phyloP scores from a whole-genome alignment of 805 yeast species.

The Torulaspora maleeae region DNA sequence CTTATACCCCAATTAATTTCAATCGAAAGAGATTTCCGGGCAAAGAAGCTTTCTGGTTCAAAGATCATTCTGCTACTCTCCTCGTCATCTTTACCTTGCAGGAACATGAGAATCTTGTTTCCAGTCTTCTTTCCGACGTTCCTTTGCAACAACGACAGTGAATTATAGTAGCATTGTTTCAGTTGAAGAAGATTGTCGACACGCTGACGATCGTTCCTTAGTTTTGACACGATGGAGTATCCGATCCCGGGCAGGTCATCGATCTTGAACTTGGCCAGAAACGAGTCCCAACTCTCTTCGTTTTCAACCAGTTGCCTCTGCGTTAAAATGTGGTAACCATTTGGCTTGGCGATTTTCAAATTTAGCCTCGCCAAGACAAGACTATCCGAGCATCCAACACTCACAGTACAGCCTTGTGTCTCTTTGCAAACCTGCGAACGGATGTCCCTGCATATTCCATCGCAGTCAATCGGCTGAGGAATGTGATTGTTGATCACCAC shows the following conservation, averaged over 20 bases:
- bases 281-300: slow-evolving; percentile 36
- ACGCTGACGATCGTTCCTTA: slow-evolving; percentile 28
- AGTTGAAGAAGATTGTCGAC: slow-evolving; percentile 1
- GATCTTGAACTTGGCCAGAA: slow-evolving; percentile 28
- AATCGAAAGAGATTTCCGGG: slow-evolving; percentile 73
- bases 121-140: slow-evolving; percentile 70
- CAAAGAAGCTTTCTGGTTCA: slow-evolving; percentile 44
- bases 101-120: slow-evolving; percentile 50
- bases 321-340: slow-evolving; percentile 49
- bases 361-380: slow-evolving; percentile 76
- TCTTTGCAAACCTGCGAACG: slow-evolving; percentile 40
- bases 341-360: slow-evolving; percentile 71
- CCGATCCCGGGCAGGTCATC: slow-evolving; percentile 63
- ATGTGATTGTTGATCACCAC: slow-evolving; percentile 12
- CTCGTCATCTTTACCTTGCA: slow-evolving; percentile 65
- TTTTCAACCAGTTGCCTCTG: slow-evolving; percentile 36
- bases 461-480: slow-evolving; percentile 3
- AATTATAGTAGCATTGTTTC: slow-evolving; percentile 3
- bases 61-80: slow-evolving; percentile 47
- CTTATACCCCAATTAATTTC: slow-evolving; percentile 92
- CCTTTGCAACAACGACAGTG: slow-evolving; percentile 37
- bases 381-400: slow-evolving; percentile 74
- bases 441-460: slow-evolving; percentile 28
- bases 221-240: slow-evolving; percentile 42
- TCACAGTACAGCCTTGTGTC: slow-evolving; percentile 60